A percentile compares a stretch with the other conserved stretches of the same genome.
Evolutionary conservation across 2,329 filamentous ascomycete genomes (phyloP).

Genomic region (Acrodontium crateriforme): DNA sequence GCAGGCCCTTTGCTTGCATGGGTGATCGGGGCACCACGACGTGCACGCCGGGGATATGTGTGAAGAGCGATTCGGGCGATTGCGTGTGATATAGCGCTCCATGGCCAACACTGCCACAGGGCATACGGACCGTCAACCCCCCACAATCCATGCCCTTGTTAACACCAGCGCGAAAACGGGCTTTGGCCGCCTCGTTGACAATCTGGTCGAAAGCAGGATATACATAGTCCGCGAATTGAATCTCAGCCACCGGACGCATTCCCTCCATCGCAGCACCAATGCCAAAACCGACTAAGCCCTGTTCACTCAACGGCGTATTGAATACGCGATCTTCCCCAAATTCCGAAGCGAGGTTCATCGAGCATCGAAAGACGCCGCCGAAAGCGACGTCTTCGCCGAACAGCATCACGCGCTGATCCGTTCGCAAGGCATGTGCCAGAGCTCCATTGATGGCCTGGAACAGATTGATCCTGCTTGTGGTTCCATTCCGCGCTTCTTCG

Average conservation of each 20-base stretch:
- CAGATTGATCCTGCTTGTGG: slow-evolving; percentile 77
- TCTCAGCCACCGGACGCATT: slow-evolving; percentile 84
- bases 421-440: slow-evolving; percentile 64
- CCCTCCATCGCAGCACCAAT: slow-evolving; percentile 83
- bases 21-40: slow-evolving; percentile 81
- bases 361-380: slow-evolving; percentile 83
- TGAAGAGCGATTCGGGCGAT: slow-evolving; percentile 77
- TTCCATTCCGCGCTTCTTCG: slow-evolving; percentile 21
- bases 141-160: slow-evolving; percentile 41
- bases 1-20: slow-evolving; percentile 73
- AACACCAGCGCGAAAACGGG: slow-evolving; percentile 57
- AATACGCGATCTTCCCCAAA: slow-evolving; percentile 85
- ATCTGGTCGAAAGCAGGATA: slow-evolving; percentile 89
- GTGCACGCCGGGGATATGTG: slow-evolving; percentile 70
- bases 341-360: slow-evolving; percentile 71
- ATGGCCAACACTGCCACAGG: slow-evolving; percentile 77
- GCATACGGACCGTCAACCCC: slow-evolving; percentile 79
- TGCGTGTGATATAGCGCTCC: slow-evolving; percentile 83
- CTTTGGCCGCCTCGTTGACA: slow-evolving; percentile 85
- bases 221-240: slow-evolving; percentile 91
- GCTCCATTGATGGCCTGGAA: slow-evolving; percentile 92
- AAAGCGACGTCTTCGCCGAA: slow-evolving; percentile 98
- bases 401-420: slow-evolving; percentile 74
- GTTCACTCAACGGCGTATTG: slow-evolving; percentile 88
- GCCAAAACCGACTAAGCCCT: slow-evolving; percentile 87